phyloP scores from a whole-genome alignment of 352 stramenopile species.

The Nothophytophthora sp. region DNA sequence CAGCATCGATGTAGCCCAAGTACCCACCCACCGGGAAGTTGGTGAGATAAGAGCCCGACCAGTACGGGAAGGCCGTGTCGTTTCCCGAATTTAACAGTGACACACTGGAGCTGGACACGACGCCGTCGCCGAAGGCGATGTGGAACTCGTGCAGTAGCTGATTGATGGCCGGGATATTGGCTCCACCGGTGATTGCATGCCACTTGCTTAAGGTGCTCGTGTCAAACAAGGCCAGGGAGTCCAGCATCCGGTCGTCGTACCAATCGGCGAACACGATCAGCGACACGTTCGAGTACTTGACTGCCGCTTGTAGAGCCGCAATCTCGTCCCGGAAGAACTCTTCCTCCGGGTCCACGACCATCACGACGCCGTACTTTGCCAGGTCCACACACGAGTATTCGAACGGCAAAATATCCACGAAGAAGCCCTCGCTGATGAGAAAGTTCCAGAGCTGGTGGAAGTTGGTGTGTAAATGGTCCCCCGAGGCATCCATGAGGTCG shows the following conservation, averaged over 20 bases:
- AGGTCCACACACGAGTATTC: conserved; percentile 80
- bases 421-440: conserved; percentile 64
- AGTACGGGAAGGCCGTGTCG: conserved; percentile 50
- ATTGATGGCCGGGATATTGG: conserved; percentile 81
- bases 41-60: conserved; percentile 62
- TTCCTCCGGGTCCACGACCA: conserved; percentile 86
- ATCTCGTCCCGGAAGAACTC: conserved; percentile 77
- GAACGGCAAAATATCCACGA: conserved; percentile 78
- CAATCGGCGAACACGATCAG: conserved; percentile 82
- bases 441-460: conserved; percentile 85
- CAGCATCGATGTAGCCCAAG: conserved; percentile 52
- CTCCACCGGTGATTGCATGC: conserved; percentile 71
- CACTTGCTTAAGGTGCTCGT: conserved; percentile 84
- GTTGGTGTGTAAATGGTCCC: conserved; percentile 87
- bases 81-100: conserved; percentile 37
- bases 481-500: conserved; percentile 72
- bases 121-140: conserved; percentile 63
- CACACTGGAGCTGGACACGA: conserved; percentile 52
- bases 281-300: conserved; percentile 73
- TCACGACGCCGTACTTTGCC: conserved; percentile 66
- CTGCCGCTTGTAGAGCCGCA: conserved; percentile 42
- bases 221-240: conserved; percentile 77
- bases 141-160: conserved; percentile 60
- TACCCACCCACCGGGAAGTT: conserved; percentile 72
- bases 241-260: conserved; percentile 64